A percentile compares a stretch with the other conserved stretches of the same genome.
Conservation (phyloP, 306 rosid genomes). For the Elaeagnus macrophylla region DNA sequence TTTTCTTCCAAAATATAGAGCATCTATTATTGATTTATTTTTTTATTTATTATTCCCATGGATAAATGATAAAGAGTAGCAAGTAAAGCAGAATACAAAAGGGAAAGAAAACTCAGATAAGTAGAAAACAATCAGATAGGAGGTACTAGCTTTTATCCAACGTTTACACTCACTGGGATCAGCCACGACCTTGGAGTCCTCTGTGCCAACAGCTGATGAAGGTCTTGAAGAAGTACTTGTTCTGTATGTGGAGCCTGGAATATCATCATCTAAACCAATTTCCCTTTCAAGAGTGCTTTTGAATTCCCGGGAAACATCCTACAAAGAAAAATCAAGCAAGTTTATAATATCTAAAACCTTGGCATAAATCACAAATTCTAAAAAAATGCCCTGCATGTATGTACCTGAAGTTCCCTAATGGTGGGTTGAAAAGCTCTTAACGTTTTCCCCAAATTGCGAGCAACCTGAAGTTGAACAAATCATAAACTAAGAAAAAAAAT, state of each 20-base stretch:
- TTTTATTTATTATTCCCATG: too few species aligned
- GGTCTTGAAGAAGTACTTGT: slow-evolving; percentile 31
- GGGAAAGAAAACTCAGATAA: too few species aligned
- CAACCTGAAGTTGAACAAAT: slow-evolving; percentile 56
- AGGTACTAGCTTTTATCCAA: slow-evolving; percentile 11
- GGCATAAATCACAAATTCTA: slow-evolving; percentile 1
- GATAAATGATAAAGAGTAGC: too few species aligned
- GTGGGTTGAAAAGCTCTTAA: slow-evolving; percentile 96
- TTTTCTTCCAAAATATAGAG: too few species aligned
- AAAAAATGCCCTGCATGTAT: slow-evolving; percentile 4
- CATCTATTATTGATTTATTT: too few species aligned
- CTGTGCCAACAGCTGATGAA: slow-evolving; percentile 31
- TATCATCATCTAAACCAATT: slow-evolving; percentile 93
- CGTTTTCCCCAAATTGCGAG: slow-evolving; percentile 87
- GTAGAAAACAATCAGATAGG: background rate
- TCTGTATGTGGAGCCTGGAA: slow-evolving; percentile 35
- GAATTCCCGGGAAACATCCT: slow-evolving; percentile 95
- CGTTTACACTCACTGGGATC: slow-evolving; percentile 59
- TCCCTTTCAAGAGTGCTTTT: slow-evolving; percentile 95
- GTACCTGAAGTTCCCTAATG: slow-evolving; percentile 89
- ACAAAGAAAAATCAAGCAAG: slow-evolving; percentile 19
- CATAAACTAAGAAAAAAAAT: slow-evolving; percentile 18
- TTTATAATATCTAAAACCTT: slow-evolving; percentile 12
- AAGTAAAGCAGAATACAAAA: too few species aligned
- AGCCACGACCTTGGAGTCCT: slow-evolving; percentile 36